Conservation (phyloP, 257 asterid genomes). For the Jaltomata sinuosa region DNA sequence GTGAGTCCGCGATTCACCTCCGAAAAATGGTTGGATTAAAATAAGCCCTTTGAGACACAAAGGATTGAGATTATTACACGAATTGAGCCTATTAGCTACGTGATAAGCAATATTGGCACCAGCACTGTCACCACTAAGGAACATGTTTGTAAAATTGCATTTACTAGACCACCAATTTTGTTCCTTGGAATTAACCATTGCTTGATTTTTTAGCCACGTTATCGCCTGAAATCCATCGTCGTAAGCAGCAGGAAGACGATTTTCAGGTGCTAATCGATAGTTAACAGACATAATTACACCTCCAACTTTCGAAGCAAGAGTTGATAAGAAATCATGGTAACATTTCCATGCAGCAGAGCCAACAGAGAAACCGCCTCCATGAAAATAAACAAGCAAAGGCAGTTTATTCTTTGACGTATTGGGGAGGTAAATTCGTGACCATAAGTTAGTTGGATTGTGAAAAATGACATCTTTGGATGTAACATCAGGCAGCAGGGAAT, state of each 20-base stretch:
- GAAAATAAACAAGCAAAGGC: slow-evolving; percentile 25
- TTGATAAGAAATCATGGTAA: slow-evolving; percentile 23
- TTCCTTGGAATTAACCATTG: background rate
- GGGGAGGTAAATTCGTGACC: slow-evolving; percentile 1
- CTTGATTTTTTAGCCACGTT: slow-evolving; percentile 20
- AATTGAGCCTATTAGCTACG: slow-evolving; percentile 9
- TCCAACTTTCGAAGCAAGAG: slow-evolving; percentile 16
- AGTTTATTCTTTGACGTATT: background rate
- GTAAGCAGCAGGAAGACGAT: slow-evolving; percentile 29
- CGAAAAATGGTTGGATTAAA: slow-evolving; percentile 25
- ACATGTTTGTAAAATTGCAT: slow-evolving; percentile 16
- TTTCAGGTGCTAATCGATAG: slow-evolving; percentile 27
- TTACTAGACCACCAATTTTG: slow-evolving; percentile 15
- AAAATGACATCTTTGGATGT: background rate
- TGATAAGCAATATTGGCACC: slow-evolving; percentile 28
- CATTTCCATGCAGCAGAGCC: slow-evolving; percentile 19
- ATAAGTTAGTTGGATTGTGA: background rate
- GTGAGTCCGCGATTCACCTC: slow-evolving; percentile 5
- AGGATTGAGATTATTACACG: slow-evolving; percentile 12
- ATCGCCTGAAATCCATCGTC: slow-evolving; percentile 23
- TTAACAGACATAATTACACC: slow-evolving; percentile 21
- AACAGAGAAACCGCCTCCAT: slow-evolving; percentile 32
- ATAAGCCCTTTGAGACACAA: slow-evolving; percentile 18
- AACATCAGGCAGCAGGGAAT: background rate
- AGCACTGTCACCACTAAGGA: slow-evolving; percentile 25